Evolutionary conservation across 371 early-diverging fungal genomes (phyloP).

Genomic region (Circinella minor): DNA sequence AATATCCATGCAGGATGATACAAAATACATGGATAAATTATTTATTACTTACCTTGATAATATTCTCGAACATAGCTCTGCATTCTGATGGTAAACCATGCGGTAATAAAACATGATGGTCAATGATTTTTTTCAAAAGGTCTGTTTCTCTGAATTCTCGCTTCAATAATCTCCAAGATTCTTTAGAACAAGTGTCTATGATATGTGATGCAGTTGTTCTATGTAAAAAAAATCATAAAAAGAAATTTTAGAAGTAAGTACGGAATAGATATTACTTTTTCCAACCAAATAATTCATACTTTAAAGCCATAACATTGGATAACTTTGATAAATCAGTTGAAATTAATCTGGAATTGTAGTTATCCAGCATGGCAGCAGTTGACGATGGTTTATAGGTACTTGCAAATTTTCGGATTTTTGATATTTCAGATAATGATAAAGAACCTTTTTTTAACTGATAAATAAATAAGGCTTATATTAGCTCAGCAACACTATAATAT

Average conservation of each 20-base stretch:
- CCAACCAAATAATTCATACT: neutral
- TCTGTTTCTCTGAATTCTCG: neutral
- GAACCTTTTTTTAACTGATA: neutral
- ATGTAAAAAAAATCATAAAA: neutral
- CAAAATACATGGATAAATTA: neutral
- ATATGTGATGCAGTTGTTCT: neutral
- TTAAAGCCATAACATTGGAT: neutral
- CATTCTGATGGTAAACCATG: neutral
- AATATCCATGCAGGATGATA: neutral
- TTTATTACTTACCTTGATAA: slow-evolving; percentile 8
- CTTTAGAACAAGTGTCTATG: neutral
- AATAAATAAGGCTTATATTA: neutral
- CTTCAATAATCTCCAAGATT: neutral
- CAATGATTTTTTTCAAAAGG: neutral
- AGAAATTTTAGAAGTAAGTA: neutral
- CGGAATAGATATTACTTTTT: neutral
- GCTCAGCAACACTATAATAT: neutral
- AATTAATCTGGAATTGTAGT: neutral
- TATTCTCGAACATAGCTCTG: neutral
- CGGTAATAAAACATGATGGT: neutral
- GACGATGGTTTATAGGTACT: neutral
- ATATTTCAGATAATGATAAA: neutral
- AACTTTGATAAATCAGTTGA: neutral
- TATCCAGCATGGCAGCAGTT: neutral
- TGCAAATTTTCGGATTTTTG: neutral